Evolutionary conservation across 176 grass and related monocot species (phyloP).

Genomic region (Zea mays): Zm-B73-REFERENCE-NAM-5.0 NC_050101.1:69452001-69452500

Average conservation of each 20-base stretch:
- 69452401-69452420: constrained; percentile 58
- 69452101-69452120: constrained; percentile 75
- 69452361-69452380: constrained; percentile 84
- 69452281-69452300: constrained; percentile 83
- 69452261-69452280: constrained; percentile 79
- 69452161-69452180: no score
- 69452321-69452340: constrained; percentile 85
- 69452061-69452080: no score
- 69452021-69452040: no score
- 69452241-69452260: constrained; percentile 63
- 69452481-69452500: constrained; percentile 69
- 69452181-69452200: constrained; percentile 70
- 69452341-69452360: constrained; percentile 83
- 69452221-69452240: constrained; percentile 65
- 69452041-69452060: no score
- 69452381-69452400: constrained; percentile 79
- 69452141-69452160: constrained; percentile 72
- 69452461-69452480: constrained; percentile 83
- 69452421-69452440: constrained; percentile 59
- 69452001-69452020: no score
- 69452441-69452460: constrained; percentile 90
- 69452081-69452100: constrained; percentile 60
- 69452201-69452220: constrained; percentile 75
- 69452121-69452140: constrained; percentile 62
- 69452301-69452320: constrained; percentile 72